Evolutionary conservation across 23 red algal genomes (phyloP), one percentile per base, ranked within the genome.

Genomic region (Gracilaria gracilis): DNA sequence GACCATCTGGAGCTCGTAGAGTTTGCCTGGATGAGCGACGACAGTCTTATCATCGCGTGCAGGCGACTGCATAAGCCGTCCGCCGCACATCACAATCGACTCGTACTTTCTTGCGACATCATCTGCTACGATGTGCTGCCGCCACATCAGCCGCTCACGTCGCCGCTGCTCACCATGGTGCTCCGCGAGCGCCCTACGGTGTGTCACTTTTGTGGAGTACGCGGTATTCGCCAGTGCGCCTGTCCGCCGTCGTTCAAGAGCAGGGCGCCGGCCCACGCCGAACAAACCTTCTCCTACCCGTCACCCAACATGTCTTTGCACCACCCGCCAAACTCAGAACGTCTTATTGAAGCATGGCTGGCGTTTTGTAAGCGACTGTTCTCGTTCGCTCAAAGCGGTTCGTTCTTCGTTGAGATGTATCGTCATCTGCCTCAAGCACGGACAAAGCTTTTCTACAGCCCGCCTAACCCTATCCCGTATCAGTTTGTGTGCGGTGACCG

Each of bases 21-120:
- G 59, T 92, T 92, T 67, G 88, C 79, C 5, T 92, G 88, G 88
- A 82, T 92, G 77, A 38, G 9, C 42, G 88, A 92, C 37, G 17
- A 82, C 53, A 69, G 34, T 20, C 77, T 92, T 24, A 83, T 92
- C 76, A 83, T 92, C 35, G 61, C 76, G 23, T 92, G 88, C 50
- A 76, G 88, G 14, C 61, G 88, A 20, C 61, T 92, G 21, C 88
- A 82, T 24, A 33, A 13, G 20, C 40, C 35, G 21, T 25, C 51
- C 76, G 25, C 39, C 25, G 59, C 46, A 4, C 39, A 53, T 19
- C 72, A 83, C 25, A 75, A 67, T 31, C 44, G 59, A 27, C 88
- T 83, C 21, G 88, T 83, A 19, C 36, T 92, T 9, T 83, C 76
- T 2, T 54, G 58, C 15, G 88, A 92, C 66, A 27, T 92, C 23